Evolutionary conservation across 2,329 filamentous ascomycete genomes (phyloP).

Genomic region (Rosellinia necatrix): DNA sequence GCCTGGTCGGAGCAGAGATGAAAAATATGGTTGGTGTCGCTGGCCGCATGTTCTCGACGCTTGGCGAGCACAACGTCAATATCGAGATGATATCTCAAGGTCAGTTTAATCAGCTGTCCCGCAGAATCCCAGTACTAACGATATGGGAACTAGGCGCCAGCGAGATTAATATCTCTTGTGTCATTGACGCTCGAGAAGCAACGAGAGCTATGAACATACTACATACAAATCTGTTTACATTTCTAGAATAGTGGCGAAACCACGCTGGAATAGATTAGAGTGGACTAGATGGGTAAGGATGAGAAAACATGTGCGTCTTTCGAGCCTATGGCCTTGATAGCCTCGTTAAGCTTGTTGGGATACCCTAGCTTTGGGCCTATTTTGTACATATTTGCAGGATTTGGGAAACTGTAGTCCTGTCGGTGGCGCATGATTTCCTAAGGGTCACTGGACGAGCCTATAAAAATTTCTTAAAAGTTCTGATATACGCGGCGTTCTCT

Average conservation of each 20-base stretch:
- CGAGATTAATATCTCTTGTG: slow-evolving; percentile 98
- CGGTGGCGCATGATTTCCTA: background rate
- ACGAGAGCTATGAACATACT: slow-evolving; percentile 94
- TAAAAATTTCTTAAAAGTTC: too few relatives aligned
- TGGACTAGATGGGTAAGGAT: background rate
- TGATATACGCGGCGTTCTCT: too few relatives aligned
- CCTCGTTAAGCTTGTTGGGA: background rate
- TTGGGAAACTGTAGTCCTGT: background rate
- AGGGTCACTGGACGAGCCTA: background rate
- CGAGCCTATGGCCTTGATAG: background rate
- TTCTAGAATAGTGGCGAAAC: slow-evolving; percentile 68
- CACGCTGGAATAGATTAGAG: background rate
- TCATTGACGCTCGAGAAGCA: slow-evolving; percentile 89
- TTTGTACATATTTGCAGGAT: slow-evolving; percentile 4
- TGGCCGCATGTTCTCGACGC: slow-evolving; percentile 90
- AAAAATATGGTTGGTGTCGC: slow-evolving; percentile 97
- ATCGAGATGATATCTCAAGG: slow-evolving; percentile 99
- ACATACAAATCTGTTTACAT: slow-evolving; percentile 96
- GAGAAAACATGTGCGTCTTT: background rate
- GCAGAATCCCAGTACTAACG: background rate
- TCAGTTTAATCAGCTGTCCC: slow-evolving; percentile 48
- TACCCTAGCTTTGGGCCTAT: background rate
- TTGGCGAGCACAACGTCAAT: slow-evolving; percentile 93
- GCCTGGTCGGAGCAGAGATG: slow-evolving; percentile 92
- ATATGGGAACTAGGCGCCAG: slow-evolving; percentile 70